Conservation (phyloP, 169 alveolate species). For the Plasmodium reichenowi region DNA sequence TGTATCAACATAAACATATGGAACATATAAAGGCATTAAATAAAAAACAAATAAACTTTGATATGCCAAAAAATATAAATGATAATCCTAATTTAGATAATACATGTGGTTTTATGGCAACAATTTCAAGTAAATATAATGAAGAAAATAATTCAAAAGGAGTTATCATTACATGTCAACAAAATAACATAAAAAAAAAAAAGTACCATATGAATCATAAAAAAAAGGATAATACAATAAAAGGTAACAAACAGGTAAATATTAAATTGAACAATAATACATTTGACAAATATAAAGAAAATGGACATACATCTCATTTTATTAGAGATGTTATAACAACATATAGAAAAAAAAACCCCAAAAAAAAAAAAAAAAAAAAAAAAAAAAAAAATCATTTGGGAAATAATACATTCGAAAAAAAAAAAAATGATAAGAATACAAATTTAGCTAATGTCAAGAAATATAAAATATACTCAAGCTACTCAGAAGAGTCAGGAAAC, state of each 20-base stretch:
- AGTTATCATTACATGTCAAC: slow-evolving; percentile 9
- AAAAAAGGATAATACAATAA: background rate
- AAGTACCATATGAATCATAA: background rate
- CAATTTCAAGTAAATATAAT: slow-evolving; percentile 19
- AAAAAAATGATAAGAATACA: background rate
- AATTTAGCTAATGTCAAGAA: background rate
- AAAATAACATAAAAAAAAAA: background rate
- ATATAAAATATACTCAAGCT: background rate
- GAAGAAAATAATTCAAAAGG: slow-evolving; percentile 23
- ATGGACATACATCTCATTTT: too few relatives aligned
- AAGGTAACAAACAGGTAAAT: background rate
- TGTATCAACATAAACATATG: background rate
- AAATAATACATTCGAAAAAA: background rate
- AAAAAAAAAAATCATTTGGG: background rate
- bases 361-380: background rate
- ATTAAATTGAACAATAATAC: background rate
- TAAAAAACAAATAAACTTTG: background rate
- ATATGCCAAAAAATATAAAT: slow-evolving; percentile 4
- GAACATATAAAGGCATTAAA: background rate
- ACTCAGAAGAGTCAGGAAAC: background rate
- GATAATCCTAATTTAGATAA: slow-evolving; percentile 19
- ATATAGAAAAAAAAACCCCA: background rate
- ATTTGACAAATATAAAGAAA: background rate
- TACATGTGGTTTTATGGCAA: slow-evolving; percentile 44
- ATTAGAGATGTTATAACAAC: background rate